Evolutionary conservation across 305 asterid species (phyloP).

Genomic region (Rubia occidens): DNA sequence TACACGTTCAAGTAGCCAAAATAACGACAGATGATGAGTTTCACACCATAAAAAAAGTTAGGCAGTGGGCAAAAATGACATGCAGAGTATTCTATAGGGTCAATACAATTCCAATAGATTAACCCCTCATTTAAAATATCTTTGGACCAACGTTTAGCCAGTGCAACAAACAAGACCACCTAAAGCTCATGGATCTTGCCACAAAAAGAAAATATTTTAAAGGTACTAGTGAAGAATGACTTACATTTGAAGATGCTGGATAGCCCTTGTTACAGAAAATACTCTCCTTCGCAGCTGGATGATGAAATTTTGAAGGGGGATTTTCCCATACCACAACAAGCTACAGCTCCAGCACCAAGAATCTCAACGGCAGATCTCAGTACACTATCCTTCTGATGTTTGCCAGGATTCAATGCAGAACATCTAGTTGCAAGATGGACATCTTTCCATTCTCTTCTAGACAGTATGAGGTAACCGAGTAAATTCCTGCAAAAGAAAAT

Average conservation of each 20-base stretch:
- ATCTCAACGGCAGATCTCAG: conserved; percentile 59
- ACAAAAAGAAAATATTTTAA: background rate
- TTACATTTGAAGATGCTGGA: conserved; percentile 65
- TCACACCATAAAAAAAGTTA: no score
- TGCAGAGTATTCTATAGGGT: no score
- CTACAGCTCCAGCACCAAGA: conserved; percentile 77
- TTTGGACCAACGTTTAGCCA: background rate
- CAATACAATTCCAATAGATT: no score
- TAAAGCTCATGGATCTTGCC: background rate
- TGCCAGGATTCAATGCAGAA: conserved; percentile 38
- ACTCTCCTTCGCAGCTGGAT: conserved; percentile 44
- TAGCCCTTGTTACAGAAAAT: conserved; percentile 34
- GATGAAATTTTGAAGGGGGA: conserved; percentile 26
- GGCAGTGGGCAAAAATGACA: no score
- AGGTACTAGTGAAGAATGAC: conserved; percentile 14
- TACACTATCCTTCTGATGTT: conserved; percentile 36
- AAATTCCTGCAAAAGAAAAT: conserved; percentile 55
- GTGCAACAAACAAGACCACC: background rate
- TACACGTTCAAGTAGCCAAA: no score
- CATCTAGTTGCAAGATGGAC: conserved; percentile 59
- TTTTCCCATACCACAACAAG: conserved; percentile 52
- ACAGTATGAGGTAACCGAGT: conserved; percentile 63
- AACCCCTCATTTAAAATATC: no score
- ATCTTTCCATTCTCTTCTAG: conserved; percentile 64
- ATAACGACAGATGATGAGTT: no score